Conservation (phyloP, 2,329 filamentous ascomycete species). For the Thyridium curvatum region DNA sequence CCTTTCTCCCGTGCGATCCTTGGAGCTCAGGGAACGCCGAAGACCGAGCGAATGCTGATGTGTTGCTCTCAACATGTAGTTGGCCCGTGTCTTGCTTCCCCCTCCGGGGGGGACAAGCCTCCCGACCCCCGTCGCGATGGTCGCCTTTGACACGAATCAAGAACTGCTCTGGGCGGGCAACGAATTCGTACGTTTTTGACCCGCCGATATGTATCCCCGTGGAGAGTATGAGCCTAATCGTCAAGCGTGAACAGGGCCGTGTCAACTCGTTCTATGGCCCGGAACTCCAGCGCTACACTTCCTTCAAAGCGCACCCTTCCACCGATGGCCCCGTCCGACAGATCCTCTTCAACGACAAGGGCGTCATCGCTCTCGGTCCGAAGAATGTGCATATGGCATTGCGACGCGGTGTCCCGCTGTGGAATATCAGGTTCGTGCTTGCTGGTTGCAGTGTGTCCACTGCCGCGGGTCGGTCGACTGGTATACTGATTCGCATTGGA, state of each 20-base stretch:
- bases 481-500: too few species aligned
- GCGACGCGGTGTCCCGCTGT: constrained; percentile 75
- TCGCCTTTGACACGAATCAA: constrained; percentile 83
- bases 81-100: constrained; percentile 76
- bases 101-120: constrained; percentile 65
- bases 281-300: constrained; percentile 84
- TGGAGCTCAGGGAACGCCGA: too few species aligned
- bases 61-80: constrained; percentile 36
- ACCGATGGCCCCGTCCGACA: constrained; percentile 78
- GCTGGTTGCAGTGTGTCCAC: constrained; percentile 6
- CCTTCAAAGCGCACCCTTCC: constrained; percentile 71
- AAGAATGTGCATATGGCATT: constrained; percentile 85
- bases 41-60: too few species aligned
- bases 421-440: constrained; percentile 72
- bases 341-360: constrained; percentile 84
- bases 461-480: too few species aligned
- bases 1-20: too few species aligned
- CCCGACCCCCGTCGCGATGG: constrained; percentile 66
- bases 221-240: too few species aligned
- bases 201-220: constrained; percentile 17
- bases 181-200: constrained; percentile 58
- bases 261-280: constrained; percentile 83
- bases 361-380: constrained; percentile 77
- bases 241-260: constrained; percentile 74
- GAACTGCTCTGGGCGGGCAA: constrained; percentile 93